phyloP scores from a whole-genome alignment of 495 filamentous ascomycete genomes.

The Penicillium odoratum region DNA sequence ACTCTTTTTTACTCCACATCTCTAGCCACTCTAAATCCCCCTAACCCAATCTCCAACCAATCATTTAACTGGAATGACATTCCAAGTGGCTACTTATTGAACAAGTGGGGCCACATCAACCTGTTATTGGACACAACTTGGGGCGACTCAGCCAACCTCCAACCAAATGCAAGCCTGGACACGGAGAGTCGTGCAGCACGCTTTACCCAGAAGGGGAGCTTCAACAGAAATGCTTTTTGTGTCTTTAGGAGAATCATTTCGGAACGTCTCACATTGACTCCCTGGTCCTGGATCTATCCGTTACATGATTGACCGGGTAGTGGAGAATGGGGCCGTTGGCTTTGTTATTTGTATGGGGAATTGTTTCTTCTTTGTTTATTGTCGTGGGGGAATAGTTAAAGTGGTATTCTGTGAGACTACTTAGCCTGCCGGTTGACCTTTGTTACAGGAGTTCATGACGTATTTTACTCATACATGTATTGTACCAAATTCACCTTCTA shows the following conservation, averaged over 20 bases:
- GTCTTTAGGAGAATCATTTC: background rate
- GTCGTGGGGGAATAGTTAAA: background rate
- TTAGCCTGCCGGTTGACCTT: background rate
- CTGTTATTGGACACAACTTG: conserved; percentile 15
- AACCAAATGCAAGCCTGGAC: conserved; percentile 19
- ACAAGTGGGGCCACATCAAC: conserved; percentile 12
- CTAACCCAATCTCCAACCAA: conserved; percentile 21
- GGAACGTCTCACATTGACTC: background rate
- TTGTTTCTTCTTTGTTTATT: background rate
- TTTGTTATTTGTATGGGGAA: background rate
- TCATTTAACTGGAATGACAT: conserved; percentile 4
- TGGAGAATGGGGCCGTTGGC: background rate
- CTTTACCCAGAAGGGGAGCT: conserved; percentile 42
- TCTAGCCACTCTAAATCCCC: conserved; percentile 19
- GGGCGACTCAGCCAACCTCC: conserved; percentile 21
- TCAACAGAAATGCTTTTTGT: conserved; percentile 33
- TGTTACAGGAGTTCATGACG: background rate
- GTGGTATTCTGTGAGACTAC: background rate
- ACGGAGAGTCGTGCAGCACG: conserved; percentile 13
- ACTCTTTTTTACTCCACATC: conserved; percentile 13
- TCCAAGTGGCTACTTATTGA: conserved; percentile 15
- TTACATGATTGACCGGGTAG: conserved; percentile 2
- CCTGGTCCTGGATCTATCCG: background rate
- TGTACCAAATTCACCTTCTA: background rate
- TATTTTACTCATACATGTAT: background rate